phyloP scores from a whole-genome alignment of 352 stramenopile species.

The Aphanomyces invadans region DNA sequence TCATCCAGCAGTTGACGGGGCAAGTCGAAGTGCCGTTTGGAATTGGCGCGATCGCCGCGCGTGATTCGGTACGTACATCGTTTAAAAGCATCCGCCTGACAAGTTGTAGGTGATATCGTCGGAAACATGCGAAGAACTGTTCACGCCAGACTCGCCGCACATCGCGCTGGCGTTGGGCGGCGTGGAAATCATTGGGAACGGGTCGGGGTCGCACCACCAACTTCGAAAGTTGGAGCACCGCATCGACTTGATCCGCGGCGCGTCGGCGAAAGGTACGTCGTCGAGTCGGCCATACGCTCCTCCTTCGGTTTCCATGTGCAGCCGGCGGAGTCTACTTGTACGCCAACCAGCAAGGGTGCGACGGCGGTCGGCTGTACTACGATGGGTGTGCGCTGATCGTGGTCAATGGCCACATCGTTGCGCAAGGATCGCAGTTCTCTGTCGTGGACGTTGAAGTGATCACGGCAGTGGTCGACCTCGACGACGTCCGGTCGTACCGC shows the following conservation, averaged over 20 bases:
- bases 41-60: conserved; percentile 61
- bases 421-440: conserved; percentile 95
- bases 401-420: conserved; percentile 94
- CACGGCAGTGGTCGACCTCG: conserved; percentile 96
- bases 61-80: conserved; percentile 75
- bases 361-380: conserved; percentile 95
- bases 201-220: conserved; percentile 95
- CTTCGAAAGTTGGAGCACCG: conserved; percentile 91
- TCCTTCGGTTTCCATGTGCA: neutral
- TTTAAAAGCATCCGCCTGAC: neutral
- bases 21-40: conserved; percentile 77
- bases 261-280: conserved; percentile 84
- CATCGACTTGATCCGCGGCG: conserved; percentile 86
- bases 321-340: conserved; percentile 97
- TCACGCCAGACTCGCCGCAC: conserved; percentile 92
- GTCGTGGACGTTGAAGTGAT: conserved; percentile 95
- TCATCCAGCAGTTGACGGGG: conserved; percentile 75
- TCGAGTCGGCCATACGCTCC: too few species aligned
- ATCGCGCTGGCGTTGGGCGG: conserved; percentile 91
- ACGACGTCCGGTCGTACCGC: conserved; percentile 95
- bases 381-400: conserved; percentile 97
- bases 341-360: conserved; percentile 95
- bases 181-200: conserved; percentile 98
- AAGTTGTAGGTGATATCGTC: conserved; percentile 51
- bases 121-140: conserved; percentile 98